Percentiles rank a stretch among this genome's conserved stretches.
Conservation (phyloP, 78 protist genomes). For the Dictyostelium capitatum region DNA sequence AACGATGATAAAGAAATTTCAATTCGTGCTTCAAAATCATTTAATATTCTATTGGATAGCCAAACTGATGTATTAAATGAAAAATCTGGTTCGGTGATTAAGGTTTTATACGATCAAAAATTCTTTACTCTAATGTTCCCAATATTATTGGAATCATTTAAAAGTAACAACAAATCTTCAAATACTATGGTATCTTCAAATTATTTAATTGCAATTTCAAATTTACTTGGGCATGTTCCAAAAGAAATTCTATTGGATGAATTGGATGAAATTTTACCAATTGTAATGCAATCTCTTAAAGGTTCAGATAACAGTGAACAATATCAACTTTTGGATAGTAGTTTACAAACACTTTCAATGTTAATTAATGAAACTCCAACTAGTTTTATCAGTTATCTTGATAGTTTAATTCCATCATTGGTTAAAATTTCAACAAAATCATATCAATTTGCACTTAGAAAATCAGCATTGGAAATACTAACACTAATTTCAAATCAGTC, state of each 20-base stretch:
- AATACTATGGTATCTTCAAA: conserved; percentile 13
- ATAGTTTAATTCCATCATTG: conserved; percentile 44
- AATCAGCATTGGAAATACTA: conserved; percentile 40
- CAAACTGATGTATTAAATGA: conserved; percentile 37
- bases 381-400: conserved; percentile 16
- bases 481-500: neutral
- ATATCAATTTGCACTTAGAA: conserved; percentile 3
- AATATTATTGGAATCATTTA: conserved; percentile 52
- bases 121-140: conserved; percentile 72
- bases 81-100: conserved; percentile 60
- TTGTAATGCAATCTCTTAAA: conserved; percentile 57
- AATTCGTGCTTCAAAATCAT: conserved; percentile 36
- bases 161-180: neutral
- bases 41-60: conserved; percentile 7
- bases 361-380: conserved; percentile 50
- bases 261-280: conserved; percentile 64
- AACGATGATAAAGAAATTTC: conserved; percentile 8
- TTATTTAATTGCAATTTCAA: conserved; percentile 66
- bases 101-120: conserved; percentile 62
- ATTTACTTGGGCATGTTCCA: conserved; percentile 50
- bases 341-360: conserved; percentile 71
- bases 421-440: conserved; percentile 16
- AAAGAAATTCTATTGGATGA: conserved; percentile 53
- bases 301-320: neutral
- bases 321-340: conserved; percentile 23